Evolutionary conservation across 805 yeast genomes (phyloP).

Genomic region (Saccharomycopsis synnaedendra): DNA sequence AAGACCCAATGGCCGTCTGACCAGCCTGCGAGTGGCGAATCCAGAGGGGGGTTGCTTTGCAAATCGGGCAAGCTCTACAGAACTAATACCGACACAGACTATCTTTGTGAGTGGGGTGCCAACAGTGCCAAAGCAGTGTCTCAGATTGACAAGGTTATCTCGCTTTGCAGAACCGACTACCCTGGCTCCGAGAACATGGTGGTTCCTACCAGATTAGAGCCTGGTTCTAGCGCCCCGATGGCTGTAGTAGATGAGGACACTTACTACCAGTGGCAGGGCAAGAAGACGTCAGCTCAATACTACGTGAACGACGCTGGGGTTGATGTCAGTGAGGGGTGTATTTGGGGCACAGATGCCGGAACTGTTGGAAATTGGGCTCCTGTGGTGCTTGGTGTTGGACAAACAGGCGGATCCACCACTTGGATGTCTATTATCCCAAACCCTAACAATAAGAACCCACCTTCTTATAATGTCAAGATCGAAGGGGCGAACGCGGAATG

Average conservation of each 20-base stretch:
- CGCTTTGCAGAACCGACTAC: slow-evolving; percentile 96
- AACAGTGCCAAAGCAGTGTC: slow-evolving; percentile 59
- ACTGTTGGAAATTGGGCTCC: slow-evolving; percentile 98
- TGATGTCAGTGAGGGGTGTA: slow-evolving; percentile 78
- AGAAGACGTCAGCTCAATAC: slow-evolving; percentile 85
- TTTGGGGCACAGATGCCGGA: slow-evolving; percentile 78
- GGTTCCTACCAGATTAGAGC: slow-evolving; percentile 72
- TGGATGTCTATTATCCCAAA: slow-evolving; percentile 90
- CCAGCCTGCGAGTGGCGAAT: slow-evolving; percentile 83
- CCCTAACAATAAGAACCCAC: slow-evolving; percentile 70
- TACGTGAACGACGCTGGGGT: slow-evolving; percentile 97
- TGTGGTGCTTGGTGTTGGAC: slow-evolving; percentile 86
- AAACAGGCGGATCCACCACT: slow-evolving; percentile 49
- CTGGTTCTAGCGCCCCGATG: slow-evolving; percentile 53
- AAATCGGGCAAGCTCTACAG: slow-evolving; percentile 75
- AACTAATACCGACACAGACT: slow-evolving; percentile 52
- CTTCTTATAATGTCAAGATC: slow-evolving; percentile 68
- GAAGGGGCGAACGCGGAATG: slow-evolving; percentile 69
- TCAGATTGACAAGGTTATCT: slow-evolving; percentile 54
- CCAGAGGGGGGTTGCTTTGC: slow-evolving; percentile 90
- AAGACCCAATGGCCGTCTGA: slow-evolving; percentile 93
- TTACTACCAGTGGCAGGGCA: slow-evolving; percentile 77
- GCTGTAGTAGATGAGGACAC: slow-evolving; percentile 69
- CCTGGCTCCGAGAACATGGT: slow-evolving; percentile 99
- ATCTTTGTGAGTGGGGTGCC: slow-evolving; percentile 83